A percentile compares a stretch with the other conserved stretches of the same genome.
Evolutionary conservation across 2,329 filamentous ascomycete genomes (phyloP).

Genomic region (Ophiobolus disseminans): DNA sequence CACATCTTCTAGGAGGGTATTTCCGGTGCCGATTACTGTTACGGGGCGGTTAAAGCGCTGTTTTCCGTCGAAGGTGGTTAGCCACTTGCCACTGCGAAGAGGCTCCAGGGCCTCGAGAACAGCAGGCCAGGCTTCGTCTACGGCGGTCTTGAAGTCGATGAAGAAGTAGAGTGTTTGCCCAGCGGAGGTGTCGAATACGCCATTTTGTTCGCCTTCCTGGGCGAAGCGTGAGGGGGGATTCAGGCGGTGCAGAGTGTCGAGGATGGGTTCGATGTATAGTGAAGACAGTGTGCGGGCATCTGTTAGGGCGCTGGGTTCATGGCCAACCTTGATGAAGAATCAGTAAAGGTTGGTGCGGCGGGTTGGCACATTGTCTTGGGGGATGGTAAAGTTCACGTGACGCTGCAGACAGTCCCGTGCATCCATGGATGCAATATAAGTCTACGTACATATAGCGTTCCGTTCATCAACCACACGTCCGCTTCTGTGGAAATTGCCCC

Average conservation of each 20-base stretch:
- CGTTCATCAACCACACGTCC: conserved; percentile 67
- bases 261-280: conserved; percentile 67
- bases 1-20: conserved; percentile 53
- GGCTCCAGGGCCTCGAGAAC: conserved; percentile 65
- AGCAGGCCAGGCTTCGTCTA: conserved; percentile 61
- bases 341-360: no score
- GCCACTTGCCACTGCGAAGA: conserved; percentile 60
- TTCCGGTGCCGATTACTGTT: conserved; percentile 69
- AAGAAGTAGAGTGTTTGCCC: conserved; percentile 69
- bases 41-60: conserved; percentile 58
- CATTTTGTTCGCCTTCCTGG: conserved; percentile 59
- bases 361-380: no score
- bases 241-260: conserved; percentile 62
- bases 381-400: neutral
- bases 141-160: conserved; percentile 68
- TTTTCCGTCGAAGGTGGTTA: conserved; percentile 60
- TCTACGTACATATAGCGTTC: conserved; percentile 59
- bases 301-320: conserved; percentile 61
- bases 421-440: neutral
- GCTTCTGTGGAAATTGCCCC: conserved; percentile 66
- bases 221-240: conserved; percentile 62
- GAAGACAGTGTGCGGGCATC: conserved; percentile 61
- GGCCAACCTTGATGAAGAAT: conserved; percentile 57
- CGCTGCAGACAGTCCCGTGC: no score
- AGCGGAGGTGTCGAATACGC: conserved; percentile 66